Evolutionary conservation across 305 asterid species (phyloP).

Genomic region (Petunia hybrid): DNA sequence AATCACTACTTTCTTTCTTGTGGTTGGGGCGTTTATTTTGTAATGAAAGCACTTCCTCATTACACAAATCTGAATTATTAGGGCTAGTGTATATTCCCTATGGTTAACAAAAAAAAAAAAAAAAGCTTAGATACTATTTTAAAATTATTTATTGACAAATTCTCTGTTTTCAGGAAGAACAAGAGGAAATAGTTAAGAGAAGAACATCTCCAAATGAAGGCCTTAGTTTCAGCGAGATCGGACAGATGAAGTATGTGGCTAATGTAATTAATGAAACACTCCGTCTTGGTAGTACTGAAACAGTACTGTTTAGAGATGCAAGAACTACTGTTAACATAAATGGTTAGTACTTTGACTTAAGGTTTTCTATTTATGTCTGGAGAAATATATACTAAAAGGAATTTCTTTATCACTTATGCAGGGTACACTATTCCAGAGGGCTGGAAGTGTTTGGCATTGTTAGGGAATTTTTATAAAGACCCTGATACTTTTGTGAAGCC

Average conservation of each 20-base stretch:
- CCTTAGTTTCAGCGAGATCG: slow-evolving; percentile 61
- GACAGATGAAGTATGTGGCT: slow-evolving; percentile 72
- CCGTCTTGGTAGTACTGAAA: slow-evolving; percentile 59
- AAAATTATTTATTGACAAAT: too few species aligned
- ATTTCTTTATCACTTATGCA: slow-evolving; percentile 25
- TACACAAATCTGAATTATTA: too few species aligned
- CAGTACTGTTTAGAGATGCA: slow-evolving; percentile 69
- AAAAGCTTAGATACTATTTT: too few species aligned
- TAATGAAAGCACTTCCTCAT: too few species aligned
- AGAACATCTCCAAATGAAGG: slow-evolving; percentile 60
- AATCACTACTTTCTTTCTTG: too few species aligned
- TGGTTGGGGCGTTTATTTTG: too few species aligned
- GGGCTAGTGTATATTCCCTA: too few species aligned
- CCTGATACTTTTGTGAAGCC: slow-evolving; percentile 64
- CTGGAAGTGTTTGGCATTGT: slow-evolving; percentile 81
- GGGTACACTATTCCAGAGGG: slow-evolving; percentile 86
- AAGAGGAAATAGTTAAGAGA: slow-evolving; percentile 65
- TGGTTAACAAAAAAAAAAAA: too few species aligned
- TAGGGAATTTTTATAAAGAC: slow-evolving; percentile 71
- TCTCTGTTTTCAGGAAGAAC: slow-evolving; percentile 61
- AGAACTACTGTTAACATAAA: slow-evolving; percentile 59
- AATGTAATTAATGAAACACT: slow-evolving; percentile 89
- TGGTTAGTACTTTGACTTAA: slow-evolving; percentile 42
- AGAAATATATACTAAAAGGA: neutral
- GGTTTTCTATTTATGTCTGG: neutral